Evolutionary conservation across 2,329 filamentous ascomycete species (phyloP), one percentile per base, ranked within the genome.

Genomic region (Lomentospora prolificans): DNA sequence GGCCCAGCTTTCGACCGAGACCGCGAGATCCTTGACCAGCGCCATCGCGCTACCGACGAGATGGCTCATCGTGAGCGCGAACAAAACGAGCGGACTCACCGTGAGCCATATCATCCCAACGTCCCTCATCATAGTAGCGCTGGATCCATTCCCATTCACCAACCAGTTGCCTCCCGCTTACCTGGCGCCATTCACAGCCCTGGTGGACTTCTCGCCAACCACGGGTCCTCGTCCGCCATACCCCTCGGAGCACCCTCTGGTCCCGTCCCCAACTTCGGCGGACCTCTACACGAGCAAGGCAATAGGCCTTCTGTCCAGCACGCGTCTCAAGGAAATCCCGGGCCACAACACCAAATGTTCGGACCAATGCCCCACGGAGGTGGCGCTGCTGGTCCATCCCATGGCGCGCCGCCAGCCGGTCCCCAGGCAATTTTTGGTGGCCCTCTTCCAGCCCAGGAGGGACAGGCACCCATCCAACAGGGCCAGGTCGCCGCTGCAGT

Each of bases 81-180:
- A 61, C 73, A 74, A 61, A 71, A 72, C 62, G 71, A 74, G 60
- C 72, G 83, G 59, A 78, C 83, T 63, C 84, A 88, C 61, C 79
- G 85, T 66, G 85, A 89, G 61, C 75, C 80, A 58, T 77, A 81
- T 66, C 84, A 86, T 46, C 80, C 82, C 53, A 85, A 84, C 64
- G 86, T 85, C 62, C 79, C 87, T 25, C 90, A 94, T 66, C 91
- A 96, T 69, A 94, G 87, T 71, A 91, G 89, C 66, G 85, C 89
- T 39, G 89, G 87, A 57, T 90, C 91, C 2, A 89, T 96, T 55
- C 90, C 91, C 55, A 86, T 97, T 63, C 92, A 97, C 70, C 92
- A 97, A 69, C 92, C 92, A 4, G 90, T 96, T 58, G 92, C 92
- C 59, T 84, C 90, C 66, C 77, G 91, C 70, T 76, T 90, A 60